Evolutionary conservation across 78 protist genomes (phyloP).

Genomic region (Tieghemostelium lacteum): DNA sequence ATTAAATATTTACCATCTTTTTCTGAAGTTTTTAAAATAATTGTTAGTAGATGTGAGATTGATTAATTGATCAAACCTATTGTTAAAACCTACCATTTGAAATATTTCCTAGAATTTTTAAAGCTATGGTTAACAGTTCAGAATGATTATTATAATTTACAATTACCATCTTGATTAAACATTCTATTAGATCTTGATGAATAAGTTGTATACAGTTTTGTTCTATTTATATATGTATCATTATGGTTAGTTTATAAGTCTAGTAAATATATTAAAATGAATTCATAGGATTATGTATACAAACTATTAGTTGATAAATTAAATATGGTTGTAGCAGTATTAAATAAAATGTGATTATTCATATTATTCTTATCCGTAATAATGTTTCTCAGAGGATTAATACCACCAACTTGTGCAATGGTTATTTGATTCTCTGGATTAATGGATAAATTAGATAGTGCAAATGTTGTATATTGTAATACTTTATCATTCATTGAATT

Average conservation of each 20-base stretch:
- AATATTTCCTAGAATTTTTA: slow-evolving; percentile 51
- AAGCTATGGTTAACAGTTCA: slow-evolving; percentile 34
- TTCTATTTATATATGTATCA: neutral
- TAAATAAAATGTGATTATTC: slow-evolving; percentile 5
- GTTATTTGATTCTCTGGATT: slow-evolving; percentile 56
- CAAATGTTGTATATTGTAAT: slow-evolving; percentile 1
- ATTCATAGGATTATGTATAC: neutral
- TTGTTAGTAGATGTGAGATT: neutral
- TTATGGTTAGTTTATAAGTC: neutral
- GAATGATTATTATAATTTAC: slow-evolving; percentile 48
- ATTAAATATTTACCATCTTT: slow-evolving; percentile 35
- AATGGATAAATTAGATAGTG: slow-evolving; percentile 24
- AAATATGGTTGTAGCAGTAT: slow-evolving; percentile 38
- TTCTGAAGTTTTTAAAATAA: slow-evolving; percentile 1
- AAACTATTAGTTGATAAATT: slow-evolving; percentile 42
- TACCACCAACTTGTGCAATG: slow-evolving; percentile 57
- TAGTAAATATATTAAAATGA: too few relatives aligned
- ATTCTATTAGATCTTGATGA: slow-evolving; percentile 54
- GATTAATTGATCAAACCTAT: neutral
- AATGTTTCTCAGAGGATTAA: slow-evolving; percentile 37
- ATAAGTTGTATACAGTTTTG: slow-evolving; percentile 6
- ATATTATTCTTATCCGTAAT: slow-evolving; percentile 13
- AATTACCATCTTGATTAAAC: slow-evolving; percentile 36
- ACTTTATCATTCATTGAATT: slow-evolving; percentile 34
- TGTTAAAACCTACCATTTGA: slow-evolving; percentile 18